phyloP scores from a whole-genome alignment of 768 basidiomycete genomes.

The Hirschioporus abietinus region DNA sequence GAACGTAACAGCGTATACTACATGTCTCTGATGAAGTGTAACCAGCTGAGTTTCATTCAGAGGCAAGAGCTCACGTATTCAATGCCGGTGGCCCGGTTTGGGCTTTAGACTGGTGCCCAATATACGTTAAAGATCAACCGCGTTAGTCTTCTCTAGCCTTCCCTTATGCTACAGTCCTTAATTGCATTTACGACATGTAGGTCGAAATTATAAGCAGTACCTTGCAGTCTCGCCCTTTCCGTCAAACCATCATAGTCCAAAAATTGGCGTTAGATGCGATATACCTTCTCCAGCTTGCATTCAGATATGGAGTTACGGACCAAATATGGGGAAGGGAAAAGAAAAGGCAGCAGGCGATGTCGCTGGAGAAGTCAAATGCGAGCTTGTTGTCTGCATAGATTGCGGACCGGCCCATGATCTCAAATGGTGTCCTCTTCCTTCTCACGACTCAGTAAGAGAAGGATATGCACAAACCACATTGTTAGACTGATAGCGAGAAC shows the following conservation, averaged over 20 bases:
- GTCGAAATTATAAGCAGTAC: conserved; percentile 60
- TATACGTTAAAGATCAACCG: conserved; percentile 49
- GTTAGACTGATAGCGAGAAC: background rate
- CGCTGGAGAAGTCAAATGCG: conserved; percentile 58
- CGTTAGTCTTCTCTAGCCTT: conserved; percentile 31
- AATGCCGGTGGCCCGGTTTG: conserved; percentile 88
- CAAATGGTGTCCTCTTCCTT: conserved; percentile 92
- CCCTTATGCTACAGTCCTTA: background rate
- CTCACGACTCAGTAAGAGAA: conserved; percentile 50
- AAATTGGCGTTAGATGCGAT: conserved; percentile 53
- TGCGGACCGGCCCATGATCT: conserved; percentile 72
- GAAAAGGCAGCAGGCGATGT: conserved; percentile 19
- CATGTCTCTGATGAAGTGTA: conserved; percentile 8
- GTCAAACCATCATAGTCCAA: conserved; percentile 55
- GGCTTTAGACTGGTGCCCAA: conserved; percentile 93
- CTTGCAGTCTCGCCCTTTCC: conserved; percentile 79
- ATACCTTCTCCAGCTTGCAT: conserved; percentile 63
- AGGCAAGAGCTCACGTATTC: conserved; percentile 64
- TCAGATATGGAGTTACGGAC: conserved; percentile 75
- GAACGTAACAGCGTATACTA: conserved; percentile 1
- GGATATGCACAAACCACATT: background rate
- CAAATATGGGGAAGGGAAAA: conserved; percentile 13
- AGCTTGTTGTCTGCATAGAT: conserved; percentile 83
- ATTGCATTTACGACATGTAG: conserved; percentile 26
- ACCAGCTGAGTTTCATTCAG: conserved; percentile 56